A percentile compares a stretch with the other conserved stretches of the same genome.
Evolutionary conservation across 805 yeast genomes (phyloP).

Genomic region (Tetrapisispora arboricola): DNA sequence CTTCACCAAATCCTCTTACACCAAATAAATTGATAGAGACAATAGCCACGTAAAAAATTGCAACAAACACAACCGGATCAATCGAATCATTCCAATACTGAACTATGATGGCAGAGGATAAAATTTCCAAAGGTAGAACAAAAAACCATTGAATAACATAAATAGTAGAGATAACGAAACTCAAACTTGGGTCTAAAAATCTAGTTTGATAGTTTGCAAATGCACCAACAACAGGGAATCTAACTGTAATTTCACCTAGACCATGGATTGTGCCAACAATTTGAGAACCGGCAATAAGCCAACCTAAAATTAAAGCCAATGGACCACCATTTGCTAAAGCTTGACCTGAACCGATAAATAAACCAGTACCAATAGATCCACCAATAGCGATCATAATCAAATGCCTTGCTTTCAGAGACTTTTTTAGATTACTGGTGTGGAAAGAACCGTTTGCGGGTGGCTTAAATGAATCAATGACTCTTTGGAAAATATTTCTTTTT

Average conservation of each 20-base stretch:
- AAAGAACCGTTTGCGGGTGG: constrained; percentile 14
- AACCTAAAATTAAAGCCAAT: constrained; percentile 40
- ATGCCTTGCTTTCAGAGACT: constrained; percentile 18
- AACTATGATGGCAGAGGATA: constrained; percentile 41
- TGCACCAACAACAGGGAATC: constrained; percentile 42
- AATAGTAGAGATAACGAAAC: constrained; percentile 50
- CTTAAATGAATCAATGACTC: constrained; percentile 12
- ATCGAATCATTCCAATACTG: constrained; percentile 36
- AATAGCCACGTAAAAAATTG: constrained; percentile 35
- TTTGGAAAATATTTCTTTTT: constrained; percentile 5
- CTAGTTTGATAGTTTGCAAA: constrained; percentile 38
- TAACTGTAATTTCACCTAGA: constrained; percentile 40
- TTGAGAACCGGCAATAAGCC: constrained; percentile 39
- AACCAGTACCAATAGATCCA: constrained; percentile 27
- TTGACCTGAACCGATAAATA: constrained; percentile 27
- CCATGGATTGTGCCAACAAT: constrained; percentile 46
- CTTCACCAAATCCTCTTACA: constrained; percentile 41
- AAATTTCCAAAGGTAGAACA: constrained; percentile 37
- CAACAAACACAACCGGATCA: constrained; percentile 36
- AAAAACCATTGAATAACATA: constrained; percentile 40
- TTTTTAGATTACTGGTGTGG: constrained; percentile 26
- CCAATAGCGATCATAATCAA: constrained; percentile 26
- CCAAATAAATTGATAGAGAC: constrained; percentile 39
- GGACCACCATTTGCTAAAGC: constrained; percentile 44
- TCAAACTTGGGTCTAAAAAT: constrained; percentile 41